Conservation (phyloP, 1,139 yeast genomes). For the Saccharomyces hybrid region DNA sequence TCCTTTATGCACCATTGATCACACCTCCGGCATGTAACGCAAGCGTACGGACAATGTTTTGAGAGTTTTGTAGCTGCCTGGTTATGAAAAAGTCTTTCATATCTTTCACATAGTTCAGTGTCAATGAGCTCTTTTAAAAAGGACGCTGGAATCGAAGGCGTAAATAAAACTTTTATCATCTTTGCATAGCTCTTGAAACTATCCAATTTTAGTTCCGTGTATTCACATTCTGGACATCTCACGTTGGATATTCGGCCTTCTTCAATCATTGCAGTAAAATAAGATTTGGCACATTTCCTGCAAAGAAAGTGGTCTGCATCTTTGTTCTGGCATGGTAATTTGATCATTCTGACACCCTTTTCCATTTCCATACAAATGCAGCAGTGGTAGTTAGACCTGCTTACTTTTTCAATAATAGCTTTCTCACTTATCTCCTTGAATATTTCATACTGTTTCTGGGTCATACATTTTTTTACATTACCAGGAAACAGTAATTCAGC, state of each 20-base stretch:
- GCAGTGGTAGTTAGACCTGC: slow-evolving; percentile 41
- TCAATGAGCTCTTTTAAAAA: slow-evolving; percentile 33
- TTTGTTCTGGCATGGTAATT: slow-evolving; percentile 31
- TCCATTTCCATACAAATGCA: slow-evolving; percentile 50
- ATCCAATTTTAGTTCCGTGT: slow-evolving; percentile 25
- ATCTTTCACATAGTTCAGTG: slow-evolving; percentile 34
- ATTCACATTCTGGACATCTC: slow-evolving; percentile 53
- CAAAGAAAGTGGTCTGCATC: slow-evolving; percentile 44
- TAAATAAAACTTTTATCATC: slow-evolving; percentile 33
- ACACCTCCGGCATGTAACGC: slow-evolving; percentile 51
- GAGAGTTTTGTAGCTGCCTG: slow-evolving; percentile 41
- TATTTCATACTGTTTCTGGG: slow-evolving; percentile 13
- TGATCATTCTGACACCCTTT: slow-evolving; percentile 42
- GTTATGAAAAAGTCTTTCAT: slow-evolving; percentile 34
- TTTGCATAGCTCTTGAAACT: slow-evolving; percentile 25
- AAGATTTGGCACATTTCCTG: slow-evolving; percentile 41
- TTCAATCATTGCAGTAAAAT: slow-evolving; percentile 39
- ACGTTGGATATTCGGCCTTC: slow-evolving; percentile 48
- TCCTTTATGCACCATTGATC: slow-evolving; percentile 40
- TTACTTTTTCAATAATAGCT: slow-evolving; percentile 32
- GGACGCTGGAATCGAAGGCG: slow-evolving; percentile 34
- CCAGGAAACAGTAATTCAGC: slow-evolving; percentile 21
- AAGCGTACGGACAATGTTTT: slow-evolving; percentile 41
- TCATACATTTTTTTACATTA: slow-evolving; percentile 12
- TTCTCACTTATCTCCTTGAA: slow-evolving; percentile 20